Conservation (phyloP, 768 basidiomycete species). For the Butyriboletus loyo region DNA sequence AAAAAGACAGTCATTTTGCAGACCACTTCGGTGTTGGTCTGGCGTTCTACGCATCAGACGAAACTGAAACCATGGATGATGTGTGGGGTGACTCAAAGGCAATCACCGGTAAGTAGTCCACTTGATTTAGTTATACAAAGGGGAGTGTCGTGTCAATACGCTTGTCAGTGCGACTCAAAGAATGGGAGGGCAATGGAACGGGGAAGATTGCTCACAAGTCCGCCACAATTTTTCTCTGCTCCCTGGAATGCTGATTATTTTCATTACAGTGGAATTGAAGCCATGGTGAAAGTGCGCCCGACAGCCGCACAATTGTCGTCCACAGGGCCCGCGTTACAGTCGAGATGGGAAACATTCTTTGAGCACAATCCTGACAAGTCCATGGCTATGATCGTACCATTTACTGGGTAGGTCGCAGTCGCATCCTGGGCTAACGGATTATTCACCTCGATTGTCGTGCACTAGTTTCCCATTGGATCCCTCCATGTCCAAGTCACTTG, state of each 20-base stretch:
- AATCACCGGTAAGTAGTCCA: constrained; percentile 35
- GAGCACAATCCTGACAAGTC: constrained; percentile 52
- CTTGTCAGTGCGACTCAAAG: constrained; percentile 24
- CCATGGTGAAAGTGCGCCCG: constrained; percentile 54
- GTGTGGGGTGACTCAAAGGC: constrained; percentile 39
- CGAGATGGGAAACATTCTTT: constrained; percentile 53
- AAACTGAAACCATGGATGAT: constrained; percentile 47
- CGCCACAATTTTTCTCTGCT: constrained; percentile 1
- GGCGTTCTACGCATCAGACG: constrained; percentile 40
- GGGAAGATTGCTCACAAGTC: constrained; percentile 58
- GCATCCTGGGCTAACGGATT: not conserved
- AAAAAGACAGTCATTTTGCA: not conserved
- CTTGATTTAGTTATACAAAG: constrained; percentile 5
- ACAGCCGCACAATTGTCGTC: constrained; percentile 45
- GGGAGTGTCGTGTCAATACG: not conserved
- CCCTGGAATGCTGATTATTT: not conserved
- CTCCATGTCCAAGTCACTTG: constrained; percentile 4
- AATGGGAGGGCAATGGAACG: constrained; percentile 38
- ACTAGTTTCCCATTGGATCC: constrained; percentile 26
- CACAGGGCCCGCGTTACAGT: constrained; percentile 43
- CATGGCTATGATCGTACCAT: constrained; percentile 40
- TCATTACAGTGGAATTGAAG: constrained; percentile 47
- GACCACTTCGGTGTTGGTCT: constrained; percentile 29
- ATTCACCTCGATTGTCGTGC: not conserved
- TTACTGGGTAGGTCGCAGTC: constrained; percentile 37